A percentile compares a stretch with the other conserved stretches of the same genome.
These are phyloP conservation scores for Cucumis melo DNA, from an alignment of 306 rosid genomes.

Conservation along the genomic window DNA sequence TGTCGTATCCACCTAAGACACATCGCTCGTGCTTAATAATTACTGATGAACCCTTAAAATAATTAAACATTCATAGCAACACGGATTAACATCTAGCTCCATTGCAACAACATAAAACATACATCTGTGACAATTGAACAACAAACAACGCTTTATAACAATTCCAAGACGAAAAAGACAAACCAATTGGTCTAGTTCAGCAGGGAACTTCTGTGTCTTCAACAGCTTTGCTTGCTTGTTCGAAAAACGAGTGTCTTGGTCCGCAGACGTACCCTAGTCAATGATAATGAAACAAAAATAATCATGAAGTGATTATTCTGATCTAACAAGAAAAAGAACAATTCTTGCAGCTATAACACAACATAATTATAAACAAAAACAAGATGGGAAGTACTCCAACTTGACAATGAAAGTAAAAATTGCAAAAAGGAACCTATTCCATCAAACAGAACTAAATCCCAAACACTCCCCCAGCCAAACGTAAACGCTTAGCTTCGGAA, in stretches of 20 bases:
- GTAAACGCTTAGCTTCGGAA: background rate
- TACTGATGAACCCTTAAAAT: background rate
- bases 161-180: slow-evolving; percentile 5
- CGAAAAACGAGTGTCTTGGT: slow-evolving; percentile 94
- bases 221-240: slow-evolving; percentile 92
- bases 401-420: background rate
- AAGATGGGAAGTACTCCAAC: background rate
- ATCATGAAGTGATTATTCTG: background rate
- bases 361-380: background rate
- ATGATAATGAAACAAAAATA: background rate
- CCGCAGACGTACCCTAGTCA: slow-evolving; percentile 84
- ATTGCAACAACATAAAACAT: background rate
- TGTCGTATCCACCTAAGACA: slow-evolving; percentile 63
- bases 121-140: background rate
- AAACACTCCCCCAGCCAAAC: background rate
- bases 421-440: background rate
- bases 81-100: background rate
- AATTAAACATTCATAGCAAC: background rate
- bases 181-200: slow-evolving; percentile 90
- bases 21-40: slow-evolving; percentile 13
- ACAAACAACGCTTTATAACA: background rate
- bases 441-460: background rate
- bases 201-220: slow-evolving; percentile 93
- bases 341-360: background rate
- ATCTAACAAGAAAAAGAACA: background rate